Base-by-base conservation (phyloP, 371 early-diverging fungal genomes). In the Blyttiomyces sp. region DNA sequence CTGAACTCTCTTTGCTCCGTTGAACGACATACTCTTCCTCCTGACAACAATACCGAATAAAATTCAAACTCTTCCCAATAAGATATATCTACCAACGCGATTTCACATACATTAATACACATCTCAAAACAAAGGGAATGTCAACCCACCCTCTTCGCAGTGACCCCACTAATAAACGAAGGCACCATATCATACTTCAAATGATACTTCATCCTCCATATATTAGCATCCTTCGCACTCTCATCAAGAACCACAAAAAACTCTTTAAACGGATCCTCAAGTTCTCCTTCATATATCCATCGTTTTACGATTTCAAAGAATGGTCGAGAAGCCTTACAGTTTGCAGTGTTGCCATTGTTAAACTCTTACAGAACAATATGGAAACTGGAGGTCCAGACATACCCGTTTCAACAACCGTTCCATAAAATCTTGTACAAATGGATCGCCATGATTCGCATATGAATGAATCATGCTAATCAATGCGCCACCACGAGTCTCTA, bases 251-350 rank as follows among this genome's bases (percentile, higher is more conserved):
- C 79, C 11, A 96, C 89, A 72, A 96, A 96, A 67, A 95, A 97
- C 74, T 97, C 98, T 21, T 76, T 77, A 69, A 88, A 87, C n/a
- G 93, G 94, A 64, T 97, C 98, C 24, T 88, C 87, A 31, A 97
- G 74, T 71, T 94, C 95, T 16, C 98, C 98, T 63, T 92, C 92
- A 48, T 88, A 91, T 19, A 97, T 84, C 98, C 98, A 97, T n/a
- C 86, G 82, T 43, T 83, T 84, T 19, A 97, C 77, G 84, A 93
- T 93, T 49, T 84, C 84, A 64, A 86, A 93, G 69, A 95, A 94
- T 4, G 98, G 96, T 28, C 72, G 75, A 0, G 94, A 86, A 0
- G 92, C 86, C 60, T 87, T 79, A n/a, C 32, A 13, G 30, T 23
- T 7, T 13, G 7, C 21, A 50, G 51, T 26, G 32, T 9, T 30